Percentiles rank a stretch among this genome's conserved stretches.
Conservation (phyloP, 2,329 filamentous ascomycete species). For the Xylariales sp. region DNA sequence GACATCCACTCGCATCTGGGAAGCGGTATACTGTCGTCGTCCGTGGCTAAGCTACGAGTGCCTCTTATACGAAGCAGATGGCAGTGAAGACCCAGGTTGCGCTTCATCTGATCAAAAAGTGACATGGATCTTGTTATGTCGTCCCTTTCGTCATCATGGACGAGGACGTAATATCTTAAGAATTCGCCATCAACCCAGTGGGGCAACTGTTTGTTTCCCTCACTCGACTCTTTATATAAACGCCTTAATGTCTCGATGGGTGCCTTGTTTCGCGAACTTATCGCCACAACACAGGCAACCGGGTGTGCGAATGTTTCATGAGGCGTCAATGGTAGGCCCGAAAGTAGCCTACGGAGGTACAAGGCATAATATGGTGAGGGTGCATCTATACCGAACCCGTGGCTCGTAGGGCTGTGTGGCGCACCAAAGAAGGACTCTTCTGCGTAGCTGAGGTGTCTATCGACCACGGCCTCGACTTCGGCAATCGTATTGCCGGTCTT, state of each 20-base stretch:
- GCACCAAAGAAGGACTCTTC: constrained; percentile 67
- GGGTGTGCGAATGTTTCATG: constrained; percentile 97
- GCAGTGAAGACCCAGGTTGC: constrained; percentile 96
- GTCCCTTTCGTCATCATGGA: constrained; percentile 95
- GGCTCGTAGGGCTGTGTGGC: constrained; percentile 54
- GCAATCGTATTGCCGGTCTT: constrained; percentile 59
- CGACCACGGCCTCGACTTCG: constrained; percentile 83
- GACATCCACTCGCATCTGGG: constrained; percentile 91
- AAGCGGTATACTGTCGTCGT: constrained; percentile 88
- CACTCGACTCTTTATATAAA: constrained; percentile 86
- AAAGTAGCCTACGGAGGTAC: constrained; percentile 85
- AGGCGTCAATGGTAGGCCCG: constrained; percentile 78
- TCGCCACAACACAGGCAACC: constrained; percentile 92
- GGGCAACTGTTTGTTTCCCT: constrained; percentile 78
- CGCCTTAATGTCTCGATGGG: constrained; percentile 89
- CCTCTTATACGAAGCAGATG: constrained; percentile 89
- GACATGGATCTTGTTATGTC: constrained; percentile 91
- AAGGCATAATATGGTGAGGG: constrained; percentile 86
- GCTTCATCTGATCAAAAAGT: constrained; percentile 98
- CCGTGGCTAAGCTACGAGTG: constrained; percentile 85
- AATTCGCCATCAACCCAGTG: constrained; percentile 92
- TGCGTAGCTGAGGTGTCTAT: constrained; percentile 80
- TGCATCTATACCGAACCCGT: constrained; percentile 59
- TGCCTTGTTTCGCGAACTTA: constrained; percentile 85
- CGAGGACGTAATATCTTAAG: constrained; percentile 92